Evolutionary conservation across 352 stramenopile genomes (phyloP).

Genomic region (Globisporangium heterothallicum): DNA sequence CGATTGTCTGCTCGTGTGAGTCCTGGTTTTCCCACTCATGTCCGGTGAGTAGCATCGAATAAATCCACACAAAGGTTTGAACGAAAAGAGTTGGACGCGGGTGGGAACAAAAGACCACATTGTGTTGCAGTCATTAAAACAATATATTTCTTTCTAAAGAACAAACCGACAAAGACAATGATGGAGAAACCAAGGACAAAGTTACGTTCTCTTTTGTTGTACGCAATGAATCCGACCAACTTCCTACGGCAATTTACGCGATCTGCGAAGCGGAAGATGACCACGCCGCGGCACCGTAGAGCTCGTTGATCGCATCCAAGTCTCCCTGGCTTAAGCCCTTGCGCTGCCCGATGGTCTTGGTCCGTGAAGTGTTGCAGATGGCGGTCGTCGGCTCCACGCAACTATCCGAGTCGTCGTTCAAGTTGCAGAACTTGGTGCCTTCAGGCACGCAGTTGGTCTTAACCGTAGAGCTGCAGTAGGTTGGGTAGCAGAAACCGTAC

Average conservation of each 20-base stretch:
- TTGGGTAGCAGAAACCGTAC: conserved; percentile 74
- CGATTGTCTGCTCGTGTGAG: neutral
- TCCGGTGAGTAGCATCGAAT: too few relatives aligned
- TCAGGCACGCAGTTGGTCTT: conserved; percentile 41
- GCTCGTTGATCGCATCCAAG: conserved; percentile 36
- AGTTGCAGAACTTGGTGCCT: conserved; percentile 61
- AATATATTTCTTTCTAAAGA: conserved; percentile 11
- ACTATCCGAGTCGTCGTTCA: conserved; percentile 54
- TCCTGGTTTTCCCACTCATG: neutral
- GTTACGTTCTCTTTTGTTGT: conserved; percentile 9
- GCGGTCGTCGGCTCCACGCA: conserved; percentile 54
- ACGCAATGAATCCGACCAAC: neutral
- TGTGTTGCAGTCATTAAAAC: conserved; percentile 8
- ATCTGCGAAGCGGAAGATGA: conserved; percentile 16
- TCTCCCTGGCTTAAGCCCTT: conserved; percentile 47
- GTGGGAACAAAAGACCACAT: too few relatives aligned
- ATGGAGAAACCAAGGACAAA: conserved; percentile 4
- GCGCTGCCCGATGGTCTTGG: conserved; percentile 58
- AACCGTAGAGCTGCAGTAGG: conserved; percentile 34
- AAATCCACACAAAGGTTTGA: too few relatives aligned
- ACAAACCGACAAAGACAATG: conserved; percentile 7
- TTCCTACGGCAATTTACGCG: conserved; percentile 6
- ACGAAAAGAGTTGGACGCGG: too few relatives aligned
- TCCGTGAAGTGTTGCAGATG: conserved; percentile 51
- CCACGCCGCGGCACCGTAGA: conserved; percentile 33